Evolutionary conservation across 371 early-diverging fungal species (phyloP).

Genomic region (Neoconidiobolus thromboides): DNA sequence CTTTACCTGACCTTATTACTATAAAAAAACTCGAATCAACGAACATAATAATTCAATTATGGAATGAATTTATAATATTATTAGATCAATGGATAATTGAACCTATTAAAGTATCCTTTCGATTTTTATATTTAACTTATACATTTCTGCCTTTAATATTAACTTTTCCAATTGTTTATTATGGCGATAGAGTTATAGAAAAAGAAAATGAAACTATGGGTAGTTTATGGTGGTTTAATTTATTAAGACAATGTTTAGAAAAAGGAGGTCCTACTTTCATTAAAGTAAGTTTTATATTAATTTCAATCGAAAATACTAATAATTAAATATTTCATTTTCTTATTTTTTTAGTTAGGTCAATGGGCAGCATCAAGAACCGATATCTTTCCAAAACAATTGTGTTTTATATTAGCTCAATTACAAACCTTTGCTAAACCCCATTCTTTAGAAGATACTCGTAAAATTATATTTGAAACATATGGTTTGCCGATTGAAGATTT

Average conservation of each 20-base stretch:
- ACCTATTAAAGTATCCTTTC: constrained; percentile 27
- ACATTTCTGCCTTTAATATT: constrained; percentile 43
- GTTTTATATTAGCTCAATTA: constrained; percentile 50
- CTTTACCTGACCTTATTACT: no score
- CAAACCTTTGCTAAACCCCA: constrained; percentile 72
- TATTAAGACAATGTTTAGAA: constrained; percentile 58
- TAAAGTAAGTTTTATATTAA: constrained; percentile 26
- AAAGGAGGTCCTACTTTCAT: constrained; percentile 84
- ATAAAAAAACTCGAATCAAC: no score
- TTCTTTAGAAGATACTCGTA: constrained; percentile 39
- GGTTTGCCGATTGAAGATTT: constrained; percentile 38
- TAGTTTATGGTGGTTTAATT: constrained; percentile 65
- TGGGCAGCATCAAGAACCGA: constrained; percentile 91
- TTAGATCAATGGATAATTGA: constrained; percentile 24
- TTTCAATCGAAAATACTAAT: neutral
- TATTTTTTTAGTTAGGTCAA: constrained; percentile 53
- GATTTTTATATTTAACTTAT: constrained; percentile 31
- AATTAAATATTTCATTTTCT: neutral
- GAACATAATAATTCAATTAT: no score
- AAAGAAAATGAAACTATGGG: constrained; percentile 32
- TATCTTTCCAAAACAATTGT: constrained; percentile 62
- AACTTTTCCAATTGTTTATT: constrained; percentile 24
- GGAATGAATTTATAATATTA: neutral
- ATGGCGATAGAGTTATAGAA: constrained; percentile 25
- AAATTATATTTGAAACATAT: constrained; percentile 37